Percentiles rank a stretch among this genome's conserved stretches.
phyloP scores from a whole-genome alignment of 805 yeast species.

The Saturnispora zaruensis region DNA sequence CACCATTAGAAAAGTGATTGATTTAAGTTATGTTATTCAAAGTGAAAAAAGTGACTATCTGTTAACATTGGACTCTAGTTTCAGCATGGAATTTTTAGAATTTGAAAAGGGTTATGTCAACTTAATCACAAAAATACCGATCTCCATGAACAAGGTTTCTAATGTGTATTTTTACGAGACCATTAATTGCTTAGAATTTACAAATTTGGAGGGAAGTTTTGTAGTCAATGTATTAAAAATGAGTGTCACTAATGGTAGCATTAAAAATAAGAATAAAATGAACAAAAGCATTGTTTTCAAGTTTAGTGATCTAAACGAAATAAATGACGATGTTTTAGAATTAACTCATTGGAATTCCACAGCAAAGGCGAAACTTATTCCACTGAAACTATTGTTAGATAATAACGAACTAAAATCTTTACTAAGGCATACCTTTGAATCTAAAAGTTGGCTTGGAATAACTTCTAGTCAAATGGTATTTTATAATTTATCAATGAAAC shows the following conservation, averaged over 20 bases:
- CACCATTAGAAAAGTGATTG: slow-evolving; percentile 5
- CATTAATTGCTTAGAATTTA: slow-evolving; percentile 10
- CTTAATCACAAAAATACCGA: not conserved
- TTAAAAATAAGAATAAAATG: slow-evolving; percentile 1
- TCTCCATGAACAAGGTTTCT: not conserved
- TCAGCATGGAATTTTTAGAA: slow-evolving; percentile 8
- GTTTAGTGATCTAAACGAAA: not conserved
- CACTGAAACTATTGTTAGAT: not conserved
- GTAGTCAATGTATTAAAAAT: slow-evolving; percentile 6
- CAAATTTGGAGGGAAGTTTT: not conserved
- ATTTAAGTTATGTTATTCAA: slow-evolving; percentile 11
- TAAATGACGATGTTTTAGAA: not conserved
- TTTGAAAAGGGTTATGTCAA: not conserved
- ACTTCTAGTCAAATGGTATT: not conserved
- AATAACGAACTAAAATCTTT: not conserved
- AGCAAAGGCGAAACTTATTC: not conserved
- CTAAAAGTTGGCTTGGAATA: slow-evolving; percentile 3
- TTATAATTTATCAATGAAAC: not conserved
- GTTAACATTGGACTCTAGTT: slow-evolving; percentile 10
- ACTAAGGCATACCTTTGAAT: not conserved
- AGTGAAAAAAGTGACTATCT: slow-evolving; percentile 5
- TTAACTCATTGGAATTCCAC: slow-evolving; percentile 4
- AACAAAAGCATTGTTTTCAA: not conserved
- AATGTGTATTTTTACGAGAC: slow-evolving; percentile 11
- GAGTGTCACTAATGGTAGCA: not conserved